phyloP scores from a whole-genome alignment of 768 basidiomycete genomes.

The Pleurotus giganteus region DNA sequence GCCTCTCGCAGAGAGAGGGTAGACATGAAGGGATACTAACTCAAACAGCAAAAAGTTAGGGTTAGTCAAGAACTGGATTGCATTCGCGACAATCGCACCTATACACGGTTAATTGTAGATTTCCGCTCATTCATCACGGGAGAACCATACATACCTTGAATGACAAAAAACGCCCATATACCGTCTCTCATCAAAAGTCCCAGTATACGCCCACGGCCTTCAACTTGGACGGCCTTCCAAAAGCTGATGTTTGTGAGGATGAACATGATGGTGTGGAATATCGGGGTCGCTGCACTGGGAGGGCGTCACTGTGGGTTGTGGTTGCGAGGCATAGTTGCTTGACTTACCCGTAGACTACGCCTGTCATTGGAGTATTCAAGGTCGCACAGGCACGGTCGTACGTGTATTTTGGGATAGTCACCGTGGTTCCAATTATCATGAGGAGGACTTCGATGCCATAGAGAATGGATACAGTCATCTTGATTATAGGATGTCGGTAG shows the following conservation, averaged over 20 bases:
- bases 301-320: neutral
- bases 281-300: neutral
- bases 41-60: too few relatives aligned
- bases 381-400: neutral
- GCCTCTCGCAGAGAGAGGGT: too few relatives aligned
- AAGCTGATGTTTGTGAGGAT: neutral
- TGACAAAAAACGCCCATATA: slow-evolving; percentile 26
- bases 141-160: too few relatives aligned
- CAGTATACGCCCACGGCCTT: slow-evolving; percentile 31
- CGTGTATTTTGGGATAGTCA: neutral
- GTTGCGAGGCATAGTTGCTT: neutral
- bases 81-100: too few relatives aligned
- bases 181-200: slow-evolving; percentile 36
- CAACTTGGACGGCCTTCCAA: slow-evolving; percentile 21
- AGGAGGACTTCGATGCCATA: neutral
- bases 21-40: too few relatives aligned
- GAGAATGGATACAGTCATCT: neutral
- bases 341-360: neutral
- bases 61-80: too few relatives aligned
- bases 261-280: neutral
- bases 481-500: neutral
- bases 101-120: too few relatives aligned
- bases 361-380: neutral
- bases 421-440: neutral
- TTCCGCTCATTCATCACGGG: too few relatives aligned